phyloP scores from a whole-genome alignment of 2,329 filamentous ascomycete genomes.

The Fusarium liriodendri region DNA sequence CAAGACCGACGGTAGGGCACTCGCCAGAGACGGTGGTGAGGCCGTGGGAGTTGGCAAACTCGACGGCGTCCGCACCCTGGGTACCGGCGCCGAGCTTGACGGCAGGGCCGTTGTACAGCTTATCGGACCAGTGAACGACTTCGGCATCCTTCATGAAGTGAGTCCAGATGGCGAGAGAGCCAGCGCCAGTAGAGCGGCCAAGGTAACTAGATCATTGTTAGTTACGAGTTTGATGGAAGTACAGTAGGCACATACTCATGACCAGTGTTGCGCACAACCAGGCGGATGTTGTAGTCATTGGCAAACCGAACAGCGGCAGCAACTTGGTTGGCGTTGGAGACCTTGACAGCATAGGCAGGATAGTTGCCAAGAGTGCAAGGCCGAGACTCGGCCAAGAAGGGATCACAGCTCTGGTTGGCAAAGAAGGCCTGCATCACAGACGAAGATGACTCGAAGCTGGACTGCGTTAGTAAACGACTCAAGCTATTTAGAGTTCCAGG shows the following conservation, averaged over 20 bases:
- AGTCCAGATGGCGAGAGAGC: constrained; percentile 55
- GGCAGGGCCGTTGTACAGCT: constrained; percentile 61
- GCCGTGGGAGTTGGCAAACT: constrained; percentile 58
- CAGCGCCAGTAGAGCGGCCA: constrained; percentile 68
- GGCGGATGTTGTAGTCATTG: constrained; percentile 55
- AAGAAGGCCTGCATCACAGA: constrained; percentile 52
- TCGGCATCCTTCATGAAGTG: constrained; percentile 56
- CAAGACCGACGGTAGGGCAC: constrained; percentile 66
- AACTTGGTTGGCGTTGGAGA: constrained; percentile 47
- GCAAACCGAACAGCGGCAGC: constrained; percentile 48
- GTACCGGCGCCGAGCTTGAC: constrained; percentile 67
- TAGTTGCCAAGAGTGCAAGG: constrained; percentile 60
- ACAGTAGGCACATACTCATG: constrained; percentile 56
- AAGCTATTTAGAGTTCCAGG: constrained; percentile 1
- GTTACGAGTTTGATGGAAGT: background rate
- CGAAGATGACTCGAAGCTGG: constrained; percentile 38
- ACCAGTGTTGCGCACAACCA: constrained; percentile 65
- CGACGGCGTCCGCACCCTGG: constrained; percentile 59
- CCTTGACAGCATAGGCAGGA: constrained; percentile 54
- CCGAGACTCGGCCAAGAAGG: constrained; percentile 45
- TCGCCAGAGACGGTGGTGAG: constrained; percentile 66
- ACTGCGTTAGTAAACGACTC: background rate
- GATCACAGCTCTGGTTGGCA: constrained; percentile 55
- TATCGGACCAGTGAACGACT: constrained; percentile 51
- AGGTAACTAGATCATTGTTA: constrained; percentile 21